Evolutionary conservation across 1,284 basidiomycete genomes (phyloP), one percentile per base, ranked within the genome.

Genomic region (Pseudozyma hubeiensis): DNA sequence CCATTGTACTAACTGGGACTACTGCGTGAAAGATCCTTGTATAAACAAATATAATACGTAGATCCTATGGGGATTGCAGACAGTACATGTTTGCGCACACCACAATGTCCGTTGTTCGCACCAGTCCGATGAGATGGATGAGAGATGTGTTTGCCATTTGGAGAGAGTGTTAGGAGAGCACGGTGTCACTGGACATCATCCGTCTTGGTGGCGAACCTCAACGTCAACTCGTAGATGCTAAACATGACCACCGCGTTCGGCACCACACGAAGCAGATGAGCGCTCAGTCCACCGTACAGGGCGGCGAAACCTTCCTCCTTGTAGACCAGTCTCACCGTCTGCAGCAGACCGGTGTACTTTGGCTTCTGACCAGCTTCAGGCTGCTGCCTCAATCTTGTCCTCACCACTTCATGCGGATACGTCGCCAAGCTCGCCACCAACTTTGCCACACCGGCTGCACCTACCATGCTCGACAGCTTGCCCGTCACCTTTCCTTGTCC

Each of bases 201-300:
- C 13, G 58, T 35, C 46, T 51, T 69, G 0, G 67, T 59, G 7
- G 65, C 79, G 5, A 85, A 64, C n/a, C 73, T 59, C 30, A 85
- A 64, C 8, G 82, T 75, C 8, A 84, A 52, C 52, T 84, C 86
- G 71, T 86, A 87, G 39, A 86, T 83, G n/a, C 69, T 90, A 86
- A 91, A 99, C 94, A 98, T 99, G 75, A 97, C 93, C 0, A 92
- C 92, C 0, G 96, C 96, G 78, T 99, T 99, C 16, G 96, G 96
- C 1, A 98, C 93, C 55, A 99, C 96, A 49, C 96, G 90, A 88
- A 99, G 91, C 62, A 99, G 88, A 85, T 99, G 97, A 0, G 96
- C 94, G 55, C 91, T 92, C 55, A 99, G 88, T 5, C 97, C 97
- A 35, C 94, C 92, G 81, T 99, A 99, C 43, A 99, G 85, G 5